Evolutionary conservation across 2,329 filamentous ascomycete genomes (phyloP), one percentile per base, ranked within the genome.

Genomic region (Phymatotrichopsis omnivora): DNA sequence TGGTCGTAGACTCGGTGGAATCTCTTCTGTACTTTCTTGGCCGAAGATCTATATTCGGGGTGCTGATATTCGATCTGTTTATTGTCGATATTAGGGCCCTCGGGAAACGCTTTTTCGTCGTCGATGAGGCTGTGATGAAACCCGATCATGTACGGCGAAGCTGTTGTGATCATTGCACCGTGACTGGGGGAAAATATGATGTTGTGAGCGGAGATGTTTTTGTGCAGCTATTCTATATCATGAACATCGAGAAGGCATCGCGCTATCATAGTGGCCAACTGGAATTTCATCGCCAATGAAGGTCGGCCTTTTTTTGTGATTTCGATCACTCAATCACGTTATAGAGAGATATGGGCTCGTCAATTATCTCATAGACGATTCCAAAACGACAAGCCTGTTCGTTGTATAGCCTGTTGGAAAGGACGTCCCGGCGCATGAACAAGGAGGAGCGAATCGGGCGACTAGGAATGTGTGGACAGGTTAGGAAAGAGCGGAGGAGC

Each of bases 171-270:
- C 34, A 37, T 37, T 2, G 19, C 34, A 2, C 34, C 34, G 3
- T 10, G 20, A 16, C 34, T 37, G 2, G 34, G 19, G 4, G 19
- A 37, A 12, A 37, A 37, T 8, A 37, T 37, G 20, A 37, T 14
- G 34, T 37, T 37, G 20, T 37, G 20, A 2, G 34, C 34, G 7
- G 34, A 37, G 34, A 37, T 37, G 11, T 37, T 37, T 16, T 37
- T 37, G 34, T 37, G 34, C n/a, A 25, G 17, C 34, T 24, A 37
- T 6, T 24, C 34, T 7, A 37, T 25, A n/a, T n/a, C 16, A 24
- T 37, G 34, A 12, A 37, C 19, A 16, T 23, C 34, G 17, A 14
- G 34, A n/a, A 37, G 5, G 34, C 34, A 37, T 23, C 20, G 24
- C 34, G 34, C 20, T 12, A 37, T 5, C 17, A 23, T 37, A 4